Percentiles rank a stretch among this genome's conserved stretches.
Conservation (phyloP, 495 filamentous ascomycete species). For the Aspergillus sparsus region DNA sequence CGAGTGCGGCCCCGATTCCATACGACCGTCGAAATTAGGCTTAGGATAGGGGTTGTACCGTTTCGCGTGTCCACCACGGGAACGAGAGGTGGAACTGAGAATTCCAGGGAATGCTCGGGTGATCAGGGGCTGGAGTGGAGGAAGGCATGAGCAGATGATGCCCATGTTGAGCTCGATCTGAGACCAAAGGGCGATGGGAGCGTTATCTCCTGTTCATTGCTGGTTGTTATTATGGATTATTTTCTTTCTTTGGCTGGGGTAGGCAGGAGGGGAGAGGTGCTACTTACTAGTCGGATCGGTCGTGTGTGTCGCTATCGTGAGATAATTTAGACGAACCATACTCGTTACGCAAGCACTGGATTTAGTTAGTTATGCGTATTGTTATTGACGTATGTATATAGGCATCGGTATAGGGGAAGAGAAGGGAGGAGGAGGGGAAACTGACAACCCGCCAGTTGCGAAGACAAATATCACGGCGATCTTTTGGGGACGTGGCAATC, state of each 20-base stretch:
- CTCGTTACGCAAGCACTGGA: slow-evolving; percentile 3
- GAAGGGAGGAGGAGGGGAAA: neutral
- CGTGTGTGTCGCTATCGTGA: slow-evolving; percentile 3
- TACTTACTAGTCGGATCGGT: neutral
- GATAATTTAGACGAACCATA: slow-evolving; percentile 1
- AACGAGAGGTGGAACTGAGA: neutral
- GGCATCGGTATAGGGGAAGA: neutral
- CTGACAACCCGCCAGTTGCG: slow-evolving; percentile 3
- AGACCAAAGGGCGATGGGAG: slow-evolving; percentile 3
- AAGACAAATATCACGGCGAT: slow-evolving; percentile 5
- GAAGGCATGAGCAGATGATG: slow-evolving; percentile 9
- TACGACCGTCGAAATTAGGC: neutral
- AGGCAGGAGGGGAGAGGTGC: neutral
- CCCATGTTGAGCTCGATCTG: slow-evolving; percentile 12
- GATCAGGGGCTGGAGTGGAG: neutral
- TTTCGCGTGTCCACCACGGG: neutral
- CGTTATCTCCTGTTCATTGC: neutral
- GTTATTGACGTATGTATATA: no score
- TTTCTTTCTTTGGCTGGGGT: neutral
- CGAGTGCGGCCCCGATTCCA: neutral
- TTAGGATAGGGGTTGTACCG: neutral
- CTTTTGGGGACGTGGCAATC: slow-evolving; percentile 3
- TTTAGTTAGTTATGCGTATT: neutral
- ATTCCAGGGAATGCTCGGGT: neutral
- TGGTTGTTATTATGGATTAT: no score